A percentile compares a stretch with the other conserved stretches of the same genome.
Evolutionary conservation across 2,329 filamentous ascomycete genomes (phyloP).

Genomic region (Claviceps sp.): DNA sequence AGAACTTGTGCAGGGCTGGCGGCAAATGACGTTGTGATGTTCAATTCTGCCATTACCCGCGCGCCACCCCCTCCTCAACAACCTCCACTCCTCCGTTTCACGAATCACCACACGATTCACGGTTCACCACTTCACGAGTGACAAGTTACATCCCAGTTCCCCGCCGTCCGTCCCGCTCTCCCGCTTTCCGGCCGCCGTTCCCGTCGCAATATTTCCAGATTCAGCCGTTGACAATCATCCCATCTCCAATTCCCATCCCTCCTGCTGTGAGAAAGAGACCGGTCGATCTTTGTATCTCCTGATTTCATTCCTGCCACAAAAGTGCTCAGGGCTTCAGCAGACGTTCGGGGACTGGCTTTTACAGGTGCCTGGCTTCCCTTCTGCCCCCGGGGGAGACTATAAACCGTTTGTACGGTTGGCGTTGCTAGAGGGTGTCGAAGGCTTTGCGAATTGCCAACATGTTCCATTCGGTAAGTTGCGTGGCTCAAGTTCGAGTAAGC

Average conservation of each 20-base stretch:
- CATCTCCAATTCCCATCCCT: not conserved
- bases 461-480: slow-evolving; percentile 17
- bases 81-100: no score
- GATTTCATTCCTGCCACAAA: no score
- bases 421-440: no score
- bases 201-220: not conserved
- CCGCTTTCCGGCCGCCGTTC: not conserved
- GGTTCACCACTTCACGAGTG: not conserved
- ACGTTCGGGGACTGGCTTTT: no score
- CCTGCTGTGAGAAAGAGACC: not conserved
- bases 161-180: not conserved
- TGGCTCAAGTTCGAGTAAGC: not conserved
- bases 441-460: slow-evolving; percentile 7
- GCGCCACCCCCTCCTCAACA: no score
- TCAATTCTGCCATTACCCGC: no score
- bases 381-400: no score
- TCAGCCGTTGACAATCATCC: not conserved
- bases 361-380: no score
- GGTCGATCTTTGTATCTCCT: not conserved
- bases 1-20: no score
- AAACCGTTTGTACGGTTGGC: no score
- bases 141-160: not conserved
- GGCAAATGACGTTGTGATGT: no score
- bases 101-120: not conserved
- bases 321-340: no score